Conservation (phyloP, 495 filamentous ascomycete species). For the Durotheca rogersii region DNA sequence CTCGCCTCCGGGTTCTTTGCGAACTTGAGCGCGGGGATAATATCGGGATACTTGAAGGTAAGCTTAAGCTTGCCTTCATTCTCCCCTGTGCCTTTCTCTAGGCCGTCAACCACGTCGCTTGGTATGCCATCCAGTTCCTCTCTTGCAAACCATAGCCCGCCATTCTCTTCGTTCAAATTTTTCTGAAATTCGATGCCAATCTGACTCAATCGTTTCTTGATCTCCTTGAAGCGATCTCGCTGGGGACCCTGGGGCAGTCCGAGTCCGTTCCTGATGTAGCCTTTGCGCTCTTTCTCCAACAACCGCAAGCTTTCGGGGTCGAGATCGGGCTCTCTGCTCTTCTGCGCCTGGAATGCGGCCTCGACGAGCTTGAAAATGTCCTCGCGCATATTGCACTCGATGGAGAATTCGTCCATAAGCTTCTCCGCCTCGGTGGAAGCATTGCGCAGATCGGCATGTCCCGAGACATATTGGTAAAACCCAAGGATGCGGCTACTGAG, state of each 20-base stretch:
- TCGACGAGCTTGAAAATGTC: slow-evolving; percentile 61
- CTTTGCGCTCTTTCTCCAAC: slow-evolving; percentile 60
- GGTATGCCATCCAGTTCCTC: slow-evolving; percentile 62
- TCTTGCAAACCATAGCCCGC: slow-evolving; percentile 59
- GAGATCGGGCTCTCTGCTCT: slow-evolving; percentile 43
- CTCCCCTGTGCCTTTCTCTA: slow-evolving; percentile 72
- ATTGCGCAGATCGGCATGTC: slow-evolving; percentile 65
- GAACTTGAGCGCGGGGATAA: slow-evolving; percentile 61
- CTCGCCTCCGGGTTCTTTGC: slow-evolving; percentile 56
- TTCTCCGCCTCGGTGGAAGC: slow-evolving; percentile 61
- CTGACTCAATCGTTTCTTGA: slow-evolving; percentile 61
- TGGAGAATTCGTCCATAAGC: slow-evolving; percentile 59
- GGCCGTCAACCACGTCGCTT: slow-evolving; percentile 53
- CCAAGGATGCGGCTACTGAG: slow-evolving; percentile 62
- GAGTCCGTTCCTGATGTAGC: slow-evolving; percentile 58
- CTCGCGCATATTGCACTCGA: slow-evolving; percentile 62
- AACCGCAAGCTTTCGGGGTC: slow-evolving; percentile 53
- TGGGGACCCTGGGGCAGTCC: slow-evolving; percentile 54
- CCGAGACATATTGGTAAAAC: slow-evolving; percentile 82
- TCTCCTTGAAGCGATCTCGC: slow-evolving; percentile 63
- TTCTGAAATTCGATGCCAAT: slow-evolving; percentile 60
- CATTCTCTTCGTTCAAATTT: slow-evolving; percentile 62
- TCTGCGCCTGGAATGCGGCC: slow-evolving; percentile 49
- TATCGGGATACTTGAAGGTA: slow-evolving; percentile 63
- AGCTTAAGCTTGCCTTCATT: slow-evolving; percentile 60